Conservation (phyloP, 179 eudicot genomes). For the Sideroxylon spinosum region DNA sequence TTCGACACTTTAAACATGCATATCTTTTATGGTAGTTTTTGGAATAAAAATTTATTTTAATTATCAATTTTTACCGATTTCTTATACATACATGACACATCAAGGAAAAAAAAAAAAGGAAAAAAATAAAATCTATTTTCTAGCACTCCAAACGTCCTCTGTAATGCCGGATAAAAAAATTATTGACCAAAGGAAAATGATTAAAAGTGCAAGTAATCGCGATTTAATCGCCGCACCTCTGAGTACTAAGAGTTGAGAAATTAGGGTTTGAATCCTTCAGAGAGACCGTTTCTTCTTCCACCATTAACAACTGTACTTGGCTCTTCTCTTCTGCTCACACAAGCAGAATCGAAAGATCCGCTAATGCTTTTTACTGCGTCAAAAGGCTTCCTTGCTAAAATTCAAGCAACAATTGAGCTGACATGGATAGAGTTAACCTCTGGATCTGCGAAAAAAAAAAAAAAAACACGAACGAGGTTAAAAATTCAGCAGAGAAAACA, state of each 20-base stretch:
- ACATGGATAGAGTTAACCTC: neutral
- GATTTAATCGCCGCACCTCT: conserved; percentile 3
- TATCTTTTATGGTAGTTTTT: too few relatives aligned
- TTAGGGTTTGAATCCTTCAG: conserved; percentile 9
- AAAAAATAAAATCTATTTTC: too few relatives aligned
- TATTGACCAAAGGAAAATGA: neutral
- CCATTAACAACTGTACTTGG: neutral
- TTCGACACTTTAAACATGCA: too few relatives aligned
- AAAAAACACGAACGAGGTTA: neutral
- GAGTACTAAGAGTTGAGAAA: neutral
- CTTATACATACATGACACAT: too few relatives aligned
- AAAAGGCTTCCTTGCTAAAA: neutral
- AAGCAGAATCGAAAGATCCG: neutral
- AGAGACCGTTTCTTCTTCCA: neutral
- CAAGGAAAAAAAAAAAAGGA: too few relatives aligned
- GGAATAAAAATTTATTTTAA: too few relatives aligned
- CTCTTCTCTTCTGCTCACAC: neutral
- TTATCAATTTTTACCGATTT: too few relatives aligned
- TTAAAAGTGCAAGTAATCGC: neutral
- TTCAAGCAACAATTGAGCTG: neutral
- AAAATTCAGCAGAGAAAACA: neutral
- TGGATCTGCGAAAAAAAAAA: neutral
- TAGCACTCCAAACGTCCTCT: neutral
- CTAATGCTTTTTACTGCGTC: neutral
- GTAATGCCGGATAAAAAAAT: neutral